Evolutionary conservation across 139 green algal species (phyloP), one percentile per base, ranked within the genome.

Genomic region (Picocystis salinarum): DNA sequence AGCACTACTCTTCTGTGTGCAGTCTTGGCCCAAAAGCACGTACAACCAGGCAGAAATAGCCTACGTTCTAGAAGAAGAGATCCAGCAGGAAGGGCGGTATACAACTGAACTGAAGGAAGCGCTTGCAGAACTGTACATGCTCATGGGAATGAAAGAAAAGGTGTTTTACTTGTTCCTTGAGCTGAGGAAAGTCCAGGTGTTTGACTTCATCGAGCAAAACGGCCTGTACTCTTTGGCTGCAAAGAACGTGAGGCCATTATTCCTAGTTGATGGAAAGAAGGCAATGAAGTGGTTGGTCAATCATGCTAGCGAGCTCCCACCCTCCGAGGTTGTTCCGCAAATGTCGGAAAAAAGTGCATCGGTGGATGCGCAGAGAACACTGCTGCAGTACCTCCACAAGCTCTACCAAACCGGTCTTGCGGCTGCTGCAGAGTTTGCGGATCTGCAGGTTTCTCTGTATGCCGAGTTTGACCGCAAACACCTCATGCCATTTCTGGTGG

Each of bases 401-500:
- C 55, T 86, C 10, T 75, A 77, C 44, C 39, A 51, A 44, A 51
- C 39, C 18, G 19, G 84, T 49, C 30, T 59, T 3, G 47, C 58
- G 2, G 53, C 58, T n/a, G 61, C 40, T 19, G 51, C 64, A 1
- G 61, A 75, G 7, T 83, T 74, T 91, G 44, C 75, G 78, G 62
- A 71, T 7, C 10, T 34, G 22, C 62, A 87, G 78, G 66, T 93
- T 30, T 66, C 81, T 54, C 64, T 95, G 39, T 88, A 77, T 22
- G 83, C 83, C 1, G 73, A 90, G 19, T 89, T 74, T 45, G 53
- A 70, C 6, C 71, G 62, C 4, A 18, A 33, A 18, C 61, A 68
- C 28, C 72, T 95, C 28, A 72, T 93, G 59, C 31, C 62, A 4
- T 79, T 95, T 53, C 62, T 95, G 42, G 42, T 58, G 19, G 62